Conservation (phyloP, 2,329 filamentous ascomycete genomes). For the Exophiala spinifera region DNA sequence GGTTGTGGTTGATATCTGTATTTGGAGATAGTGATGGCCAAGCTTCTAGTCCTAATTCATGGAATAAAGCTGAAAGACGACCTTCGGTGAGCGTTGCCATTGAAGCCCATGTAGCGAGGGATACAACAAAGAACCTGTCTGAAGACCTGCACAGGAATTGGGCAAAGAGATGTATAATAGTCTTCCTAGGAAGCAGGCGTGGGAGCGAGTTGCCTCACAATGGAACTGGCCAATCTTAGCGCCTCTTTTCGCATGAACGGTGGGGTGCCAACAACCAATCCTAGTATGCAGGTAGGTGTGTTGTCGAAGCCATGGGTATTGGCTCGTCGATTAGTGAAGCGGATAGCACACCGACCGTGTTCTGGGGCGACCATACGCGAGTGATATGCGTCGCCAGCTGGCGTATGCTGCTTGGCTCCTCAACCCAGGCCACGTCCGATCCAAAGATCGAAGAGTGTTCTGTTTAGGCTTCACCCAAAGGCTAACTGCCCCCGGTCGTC, state of each 20-base stretch:
- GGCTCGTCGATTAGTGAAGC: not conserved
- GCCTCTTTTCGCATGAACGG: not conserved
- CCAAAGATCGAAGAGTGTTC: too few species aligned
- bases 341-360: not conserved
- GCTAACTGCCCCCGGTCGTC: too few species aligned
- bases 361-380: not conserved
- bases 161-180: not conserved
- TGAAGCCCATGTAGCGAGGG: not conserved
- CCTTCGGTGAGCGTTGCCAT: constrained; percentile 19
- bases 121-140: not conserved
- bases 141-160: not conserved
- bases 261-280: not conserved
- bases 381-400: too few species aligned
- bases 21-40: constrained; percentile 22
- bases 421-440: too few species aligned
- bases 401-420: too few species aligned
- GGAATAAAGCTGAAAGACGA: constrained; percentile 30
- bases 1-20: constrained; percentile 55
- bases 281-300: not conserved
- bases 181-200: not conserved
- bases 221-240: not conserved
- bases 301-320: not conserved
- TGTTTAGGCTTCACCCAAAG: too few species aligned
- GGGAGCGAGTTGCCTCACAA: not conserved
- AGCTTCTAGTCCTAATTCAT: constrained; percentile 24